Base-by-base conservation (phyloP, 441 rosid genomes). In the Kokia cookei region DNA sequence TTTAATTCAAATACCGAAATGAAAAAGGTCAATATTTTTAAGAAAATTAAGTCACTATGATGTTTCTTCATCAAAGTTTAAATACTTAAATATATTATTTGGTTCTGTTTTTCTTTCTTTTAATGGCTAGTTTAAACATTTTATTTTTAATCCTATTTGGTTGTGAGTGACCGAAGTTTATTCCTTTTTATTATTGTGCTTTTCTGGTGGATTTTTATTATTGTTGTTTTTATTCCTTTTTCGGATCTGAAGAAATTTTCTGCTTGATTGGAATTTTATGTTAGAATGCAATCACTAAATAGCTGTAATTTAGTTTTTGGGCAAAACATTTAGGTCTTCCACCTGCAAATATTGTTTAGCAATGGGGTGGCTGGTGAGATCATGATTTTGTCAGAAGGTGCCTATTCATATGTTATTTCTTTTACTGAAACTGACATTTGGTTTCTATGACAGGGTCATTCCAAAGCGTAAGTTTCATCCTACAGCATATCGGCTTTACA, bases 401-500 rank as follows among this genome's bases (percentile, higher is more conserved):
- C 17, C 42, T 10, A 60, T 50, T 47, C 32, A 2, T 13, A 15
- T 61, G 66, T 42, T 29, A 61, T 9, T 60, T 48, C 17, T 15
- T 47, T 29, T 48, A 62, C 26, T 53, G 64, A 24, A 43, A 78
- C 60, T 37, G 54, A 65, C 61, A 51, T 63, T 69, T 70, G 27
- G 15, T 63, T 27, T 68, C 43, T 47, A 24, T 66, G 79, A 43
- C 83, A 96, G 99, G 89, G 95, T 93, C 72, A 81, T 92, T 81
- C 92, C 97, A 47, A 85, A 85, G 77, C 81, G 99, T 71, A 74
- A 79, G 82, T 78, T 80, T 51, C 89, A 92, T 42, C 96, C 97
- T 32, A 79, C 91, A 5, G 99, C 98, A 7, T 96, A 91, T 66
- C 87, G 98, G 85, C 97, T 96, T 35, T 91, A 88, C 77, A 74